Percentiles rank a stretch among this genome's conserved stretches.
Conservation (phyloP, 768 basidiomycete genomes). For the Tulasnella sp. region DNA sequence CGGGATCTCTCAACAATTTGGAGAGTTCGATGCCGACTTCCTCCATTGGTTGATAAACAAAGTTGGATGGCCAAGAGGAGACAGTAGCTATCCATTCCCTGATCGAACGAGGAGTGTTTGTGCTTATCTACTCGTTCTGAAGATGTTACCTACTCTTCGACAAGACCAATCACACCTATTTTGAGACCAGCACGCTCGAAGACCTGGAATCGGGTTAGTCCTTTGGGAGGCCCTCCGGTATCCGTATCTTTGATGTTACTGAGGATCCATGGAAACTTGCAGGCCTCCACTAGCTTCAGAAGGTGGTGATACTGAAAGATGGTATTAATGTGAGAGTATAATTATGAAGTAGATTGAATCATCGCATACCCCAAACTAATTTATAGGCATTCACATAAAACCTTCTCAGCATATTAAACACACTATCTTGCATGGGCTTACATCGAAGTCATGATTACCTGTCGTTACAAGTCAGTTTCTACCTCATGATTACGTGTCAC, state of each 20-base stretch:
- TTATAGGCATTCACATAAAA: constrained; percentile 1
- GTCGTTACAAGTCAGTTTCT: not conserved
- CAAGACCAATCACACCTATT: constrained; percentile 74
- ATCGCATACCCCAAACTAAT: not conserved
- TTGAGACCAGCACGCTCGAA: constrained; percentile 56
- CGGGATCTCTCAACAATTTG: constrained; percentile 52
- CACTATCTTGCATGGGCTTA: not conserved
- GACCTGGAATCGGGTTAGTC: constrained; percentile 47
- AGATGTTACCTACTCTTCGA: constrained; percentile 50
- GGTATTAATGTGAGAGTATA: not conserved
- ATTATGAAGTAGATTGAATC: not conserved
- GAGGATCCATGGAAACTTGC: constrained; percentile 76
- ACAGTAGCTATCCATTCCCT: constrained; percentile 88
- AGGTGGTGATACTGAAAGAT: constrained; percentile 43
- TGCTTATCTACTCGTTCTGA: not conserved
- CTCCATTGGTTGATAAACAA: constrained; percentile 63
- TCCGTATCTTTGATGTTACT: constrained; percentile 70
- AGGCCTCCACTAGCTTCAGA: constrained; percentile 48
- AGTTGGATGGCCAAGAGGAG: constrained; percentile 71
- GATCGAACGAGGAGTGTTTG: not conserved
- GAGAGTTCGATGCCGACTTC: constrained; percentile 64
- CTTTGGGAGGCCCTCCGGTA: constrained; percentile 49
- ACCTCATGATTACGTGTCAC: not conserved
- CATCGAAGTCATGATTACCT: constrained; percentile 90
- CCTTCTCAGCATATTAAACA: too few species aligned